Base-by-base conservation (phyloP, 129 eudicot genomes). In the Arctium minus region DNA sequence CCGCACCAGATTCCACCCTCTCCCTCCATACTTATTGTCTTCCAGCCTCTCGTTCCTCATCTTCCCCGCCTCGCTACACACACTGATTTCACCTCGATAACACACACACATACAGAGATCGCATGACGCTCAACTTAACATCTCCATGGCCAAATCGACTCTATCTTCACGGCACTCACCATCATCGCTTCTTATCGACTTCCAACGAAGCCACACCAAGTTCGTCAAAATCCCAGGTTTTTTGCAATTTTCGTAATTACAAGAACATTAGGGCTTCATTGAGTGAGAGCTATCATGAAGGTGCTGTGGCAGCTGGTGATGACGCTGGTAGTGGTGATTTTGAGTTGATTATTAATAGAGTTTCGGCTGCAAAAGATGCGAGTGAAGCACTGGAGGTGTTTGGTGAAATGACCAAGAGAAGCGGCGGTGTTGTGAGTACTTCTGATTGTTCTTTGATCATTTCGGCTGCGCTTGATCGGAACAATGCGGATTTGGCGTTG, bases 401-500 rank as follows among this genome's bases (percentile, higher is more conserved):
- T 4, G 88, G 86, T 46, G 93, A 88, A 42, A 86, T 83, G 74
- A 74, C 91, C 22, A 68, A 81, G 80, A 83, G 85, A 69, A 88
- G 50, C 18, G 87, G 91, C 32, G 97, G 97, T 40, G 91, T 86
- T 10, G 84, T 94, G 36, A 87, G 88, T 48, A 44, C 69, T 40
- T 85, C 90, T 1, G 98, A 93, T 77, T 96, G 94, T 75, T 76
- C 89, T 79, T 78, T 80, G 27, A 89, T 96, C 79, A 90, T 96
- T 72, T 76, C 92, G 13, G 90, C 97, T 8, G 97, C 99, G 13
- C 83, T 96, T 81, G 82, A 88, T 76, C 87, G 97, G 76, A 77
- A 84, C 82, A 96, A 93, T 89, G 91, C 87, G 70, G 96, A 90
- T 18, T 84, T 96, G 85, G 97, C 98, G 3, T 77, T 93, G 65